phyloP scores from a whole-genome alignment of 2,329 filamentous ascomycete genomes.

The Trichoderma endophyticum region DNA sequence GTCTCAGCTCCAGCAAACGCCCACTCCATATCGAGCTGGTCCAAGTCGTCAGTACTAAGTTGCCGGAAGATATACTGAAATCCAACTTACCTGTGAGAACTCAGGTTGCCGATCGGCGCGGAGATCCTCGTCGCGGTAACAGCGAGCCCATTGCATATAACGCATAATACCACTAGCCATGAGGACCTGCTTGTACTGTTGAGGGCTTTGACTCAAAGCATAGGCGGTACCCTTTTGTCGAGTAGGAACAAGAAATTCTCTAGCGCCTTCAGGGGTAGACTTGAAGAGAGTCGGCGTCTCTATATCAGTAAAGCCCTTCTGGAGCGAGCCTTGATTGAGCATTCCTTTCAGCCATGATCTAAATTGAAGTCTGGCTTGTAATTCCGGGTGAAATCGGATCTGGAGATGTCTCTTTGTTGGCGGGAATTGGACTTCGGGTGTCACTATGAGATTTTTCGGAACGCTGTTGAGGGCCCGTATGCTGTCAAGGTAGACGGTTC shows the following conservation, averaged over 20 bases:
- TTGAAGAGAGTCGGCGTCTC: conserved; percentile 97
- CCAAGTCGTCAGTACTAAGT: conserved; percentile 1
- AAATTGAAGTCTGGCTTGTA: conserved; percentile 67
- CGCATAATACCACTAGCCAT: conserved; percentile 82
- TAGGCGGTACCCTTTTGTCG: conserved; percentile 74
- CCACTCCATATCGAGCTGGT: conserved; percentile 87
- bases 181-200: conserved; percentile 97
- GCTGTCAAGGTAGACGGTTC: conserved; percentile 64
- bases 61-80: background rate
- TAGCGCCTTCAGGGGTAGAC: conserved; percentile 90
- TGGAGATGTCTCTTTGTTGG: conserved; percentile 78
- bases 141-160: conserved; percentile 92
- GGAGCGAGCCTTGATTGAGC: conserved; percentile 52
- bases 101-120: conserved; percentile 92
- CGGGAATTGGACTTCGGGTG: conserved; percentile 69
- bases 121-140: conserved; percentile 92
- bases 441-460: conserved; percentile 68
- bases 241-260: conserved; percentile 92
- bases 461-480: conserved; percentile 36
- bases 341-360: conserved; percentile 59
- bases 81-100: conserved; percentile 71
- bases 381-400: conserved; percentile 66
- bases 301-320: conserved; percentile 67
- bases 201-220: conserved; percentile 90
- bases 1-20: conserved; percentile 63